Evolutionary conservation across 345 rosid genomes (phyloP).

Genomic region (Geranium brycei): DNA sequence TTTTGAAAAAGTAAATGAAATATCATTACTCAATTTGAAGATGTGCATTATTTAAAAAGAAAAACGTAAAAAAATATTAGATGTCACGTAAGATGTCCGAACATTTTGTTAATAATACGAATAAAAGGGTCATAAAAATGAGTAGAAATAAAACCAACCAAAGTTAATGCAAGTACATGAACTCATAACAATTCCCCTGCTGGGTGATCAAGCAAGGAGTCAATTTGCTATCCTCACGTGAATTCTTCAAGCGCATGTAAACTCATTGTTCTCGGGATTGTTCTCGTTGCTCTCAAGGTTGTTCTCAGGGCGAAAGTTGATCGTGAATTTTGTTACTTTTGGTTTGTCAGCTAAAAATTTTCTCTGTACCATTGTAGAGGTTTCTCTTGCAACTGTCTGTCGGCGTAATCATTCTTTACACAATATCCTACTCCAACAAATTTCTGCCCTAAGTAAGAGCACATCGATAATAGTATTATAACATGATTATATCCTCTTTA

Average conservation of each 20-base stretch:
- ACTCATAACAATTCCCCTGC: too few species aligned
- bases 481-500: constrained; percentile 81
- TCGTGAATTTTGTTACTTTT: constrained; percentile 85
- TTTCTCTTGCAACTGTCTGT: constrained; percentile 78
- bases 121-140: too few species aligned
- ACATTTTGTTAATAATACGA: too few species aligned
- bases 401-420: constrained; percentile 82
- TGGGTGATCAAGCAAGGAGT: not conserved
- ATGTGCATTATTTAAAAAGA: too few species aligned
- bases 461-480: constrained; percentile 64
- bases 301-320: constrained; percentile 75
- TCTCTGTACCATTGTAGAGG: constrained; percentile 75
- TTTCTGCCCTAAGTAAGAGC: constrained; percentile 79
- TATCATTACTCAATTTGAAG: too few species aligned
- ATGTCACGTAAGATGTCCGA: too few species aligned
- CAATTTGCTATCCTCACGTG: constrained; percentile 23
- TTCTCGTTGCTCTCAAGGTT: constrained; percentile 11
- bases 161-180: too few species aligned
- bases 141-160: too few species aligned
- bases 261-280: constrained; percentile 25
- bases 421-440: constrained; percentile 80
- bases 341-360: constrained; percentile 83
- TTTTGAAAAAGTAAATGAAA: too few species aligned
- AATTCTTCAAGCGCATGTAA: too few species aligned
- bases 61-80: too few species aligned